Evolutionary conservation across 2,329 filamentous ascomycete species (phyloP), one percentile per base, ranked within the genome.

Genomic region (Penicillium paneum): DNA sequence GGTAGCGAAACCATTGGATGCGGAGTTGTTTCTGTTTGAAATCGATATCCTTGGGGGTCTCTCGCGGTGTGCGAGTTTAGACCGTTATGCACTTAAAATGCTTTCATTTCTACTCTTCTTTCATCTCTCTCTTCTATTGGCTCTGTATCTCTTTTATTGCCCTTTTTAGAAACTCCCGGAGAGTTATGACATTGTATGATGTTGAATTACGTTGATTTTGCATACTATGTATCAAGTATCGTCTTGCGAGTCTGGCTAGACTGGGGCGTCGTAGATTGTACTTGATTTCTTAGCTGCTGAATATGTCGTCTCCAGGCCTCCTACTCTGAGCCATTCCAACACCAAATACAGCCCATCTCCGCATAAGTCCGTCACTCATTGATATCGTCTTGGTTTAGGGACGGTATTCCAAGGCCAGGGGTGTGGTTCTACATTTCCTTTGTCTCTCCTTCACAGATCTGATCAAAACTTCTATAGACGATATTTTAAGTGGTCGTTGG

Each of bases 1-100:
- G 65, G 57, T 66, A 67, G 62, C 58, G 64, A 65, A 67, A 71
- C 68, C 68, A 68, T 68, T 65, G 71, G 70, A 68, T 72, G 68
- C 61, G 71, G 70, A 72, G 70, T 72, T 71, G 61, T 68, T 65
- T 61, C 54, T 57, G 53, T 64, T 63, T 63, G 58, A 60, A 63
- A 57, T 64, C 62, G 62, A 65, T 65, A 65, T 65, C 63, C 63
- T 62, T 48, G 61, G 60, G 65, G 67, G 67, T 68, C 66, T 64
- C 60, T 64, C 62, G 63, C 59, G 44, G 52, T 54, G 48, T 54
- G 63, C 63, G 64, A 68, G 65, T 58, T 49, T 69, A 69, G 67
- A 68, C 66, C 67, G 67, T 63, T 41, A 58, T 67, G 63, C 63
- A 56, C 62, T 64, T 58, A 62, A 61, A 67, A 65, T 62, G 54